phyloP scores from a whole-genome alignment of 202 grass and related monocot genomes.

The Musa balbisiana region DNA sequence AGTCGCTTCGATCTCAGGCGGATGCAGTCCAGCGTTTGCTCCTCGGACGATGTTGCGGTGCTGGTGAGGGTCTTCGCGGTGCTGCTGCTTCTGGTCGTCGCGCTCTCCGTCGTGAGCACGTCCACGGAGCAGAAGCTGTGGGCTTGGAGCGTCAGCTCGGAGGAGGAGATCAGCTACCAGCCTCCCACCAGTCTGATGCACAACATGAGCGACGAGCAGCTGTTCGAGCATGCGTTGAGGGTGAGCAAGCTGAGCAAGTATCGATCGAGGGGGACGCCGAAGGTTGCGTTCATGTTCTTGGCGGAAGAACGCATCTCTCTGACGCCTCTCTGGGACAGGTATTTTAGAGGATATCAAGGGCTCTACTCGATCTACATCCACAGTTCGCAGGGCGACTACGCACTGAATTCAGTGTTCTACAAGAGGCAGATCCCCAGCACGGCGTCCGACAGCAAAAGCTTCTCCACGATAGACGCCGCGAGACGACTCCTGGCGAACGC shows the following conservation, averaged over 20 bases:
- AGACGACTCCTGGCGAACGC: slow-evolving; percentile 1
- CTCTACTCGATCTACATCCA: slow-evolving; percentile 7
- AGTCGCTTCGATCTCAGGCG: no score
- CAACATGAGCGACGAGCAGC: slow-evolving; percentile 4
- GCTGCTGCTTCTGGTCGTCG: background rate
- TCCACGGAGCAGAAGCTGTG: background rate
- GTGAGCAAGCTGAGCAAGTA: background rate
- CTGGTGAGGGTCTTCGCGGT: background rate
- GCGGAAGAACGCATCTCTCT: background rate
- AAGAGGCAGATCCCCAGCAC: slow-evolving; percentile 3
- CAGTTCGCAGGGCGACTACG: background rate
- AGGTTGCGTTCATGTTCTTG: background rate
- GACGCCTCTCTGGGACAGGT: background rate
- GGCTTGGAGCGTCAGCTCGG: background rate
- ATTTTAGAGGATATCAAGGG: background rate
- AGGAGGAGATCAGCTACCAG: background rate
- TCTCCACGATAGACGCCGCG: background rate
- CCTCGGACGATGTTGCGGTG: no score
- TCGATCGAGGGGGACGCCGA: background rate
- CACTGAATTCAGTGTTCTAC: background rate
- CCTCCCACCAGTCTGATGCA: background rate
- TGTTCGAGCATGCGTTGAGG: background rate
- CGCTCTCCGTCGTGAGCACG: background rate
- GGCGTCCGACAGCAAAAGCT: background rate
- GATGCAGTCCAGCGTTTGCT: no score